Evolutionary conservation across 2,329 filamentous ascomycete species (phyloP).

Genomic region (Verticillium klebahnii): DNA sequence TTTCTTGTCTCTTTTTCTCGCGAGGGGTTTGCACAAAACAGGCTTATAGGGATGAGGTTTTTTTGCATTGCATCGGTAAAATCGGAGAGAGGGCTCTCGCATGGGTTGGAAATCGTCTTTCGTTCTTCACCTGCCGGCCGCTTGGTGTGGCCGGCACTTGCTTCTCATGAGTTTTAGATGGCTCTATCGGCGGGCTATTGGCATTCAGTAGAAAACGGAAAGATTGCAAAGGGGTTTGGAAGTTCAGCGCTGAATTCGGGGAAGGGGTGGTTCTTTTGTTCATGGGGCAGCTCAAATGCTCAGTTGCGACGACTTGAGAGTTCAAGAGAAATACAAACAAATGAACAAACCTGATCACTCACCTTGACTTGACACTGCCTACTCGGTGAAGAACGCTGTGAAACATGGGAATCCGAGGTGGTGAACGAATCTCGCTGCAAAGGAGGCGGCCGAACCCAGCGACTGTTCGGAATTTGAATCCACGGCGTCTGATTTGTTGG

Average conservation of each 20-base stretch:
- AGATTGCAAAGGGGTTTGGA: constrained; percentile 1
- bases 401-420: no score
- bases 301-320: not conserved
- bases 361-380: no score
- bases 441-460: no score
- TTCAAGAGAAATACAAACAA: not conserved
- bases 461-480: no score
- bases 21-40: not conserved
- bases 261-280: not conserved
- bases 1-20: constrained; percentile 1
- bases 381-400: no score
- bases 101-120: not conserved
- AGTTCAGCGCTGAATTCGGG: not conserved
- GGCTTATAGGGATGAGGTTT: not conserved
- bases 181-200: not conserved
- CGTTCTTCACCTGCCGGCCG: not conserved
- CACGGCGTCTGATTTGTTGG: no score
- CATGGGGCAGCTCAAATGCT: not conserved
- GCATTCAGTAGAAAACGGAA: constrained; percentile 3
- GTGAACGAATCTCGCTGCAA: no score
- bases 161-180: constrained; percentile 2
- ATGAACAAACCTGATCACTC: not conserved
- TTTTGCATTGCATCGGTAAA: not conserved
- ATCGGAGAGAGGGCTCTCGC: not conserved
- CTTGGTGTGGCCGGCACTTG: not conserved